phyloP scores from a whole-genome alignment of 208 protist genomes.

The Strigomonas culicis region DNA sequence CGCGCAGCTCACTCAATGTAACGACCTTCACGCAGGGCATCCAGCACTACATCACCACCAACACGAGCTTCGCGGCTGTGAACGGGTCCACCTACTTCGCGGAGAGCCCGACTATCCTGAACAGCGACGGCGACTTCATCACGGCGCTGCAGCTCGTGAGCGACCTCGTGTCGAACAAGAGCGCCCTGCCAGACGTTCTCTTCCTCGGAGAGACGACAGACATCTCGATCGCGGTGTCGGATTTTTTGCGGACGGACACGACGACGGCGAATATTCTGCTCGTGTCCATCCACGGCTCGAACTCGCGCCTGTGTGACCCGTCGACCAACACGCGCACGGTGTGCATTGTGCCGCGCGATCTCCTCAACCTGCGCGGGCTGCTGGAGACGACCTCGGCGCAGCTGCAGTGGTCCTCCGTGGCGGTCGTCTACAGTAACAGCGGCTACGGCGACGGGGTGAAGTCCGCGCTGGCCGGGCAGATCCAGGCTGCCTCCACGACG shows the following conservation, averaged over 20 bases:
- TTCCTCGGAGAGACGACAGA: conserved; percentile 69
- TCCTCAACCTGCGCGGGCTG: conserved; percentile 60
- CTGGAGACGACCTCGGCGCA: conserved; percentile 58
- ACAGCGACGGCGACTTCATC: conserved; percentile 59
- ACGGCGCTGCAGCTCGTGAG: conserved; percentile 48
- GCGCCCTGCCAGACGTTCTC: conserved; percentile 44
- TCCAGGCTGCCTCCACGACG: conserved; percentile 37
- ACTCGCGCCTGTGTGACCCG: conserved; percentile 56
- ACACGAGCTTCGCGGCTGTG: conserved; percentile 8
- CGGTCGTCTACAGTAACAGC: conserved; percentile 54
- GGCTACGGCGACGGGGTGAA: conserved; percentile 61
- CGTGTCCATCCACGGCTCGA: conserved; percentile 60
- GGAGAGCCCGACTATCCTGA: conserved; percentile 30
- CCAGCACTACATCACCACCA: conserved; percentile 19
- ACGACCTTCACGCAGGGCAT: conserved; percentile 28
- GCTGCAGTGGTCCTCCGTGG: conserved; percentile 70
- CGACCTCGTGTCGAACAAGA: conserved; percentile 24
- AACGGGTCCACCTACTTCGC: conserved; percentile 19
- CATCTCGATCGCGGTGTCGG: conserved; percentile 53
- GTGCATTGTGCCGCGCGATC: conserved; percentile 76
- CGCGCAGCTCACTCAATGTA: conserved; percentile 30
- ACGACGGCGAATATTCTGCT: conserved; percentile 42
- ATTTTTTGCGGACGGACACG: conserved; percentile 49
- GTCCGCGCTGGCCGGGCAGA: conserved; percentile 30
- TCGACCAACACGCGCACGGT: conserved; percentile 51